Base-by-base conservation (phyloP, 768 basidiomycete species). In the Calocybe gangraenosa region DNA sequence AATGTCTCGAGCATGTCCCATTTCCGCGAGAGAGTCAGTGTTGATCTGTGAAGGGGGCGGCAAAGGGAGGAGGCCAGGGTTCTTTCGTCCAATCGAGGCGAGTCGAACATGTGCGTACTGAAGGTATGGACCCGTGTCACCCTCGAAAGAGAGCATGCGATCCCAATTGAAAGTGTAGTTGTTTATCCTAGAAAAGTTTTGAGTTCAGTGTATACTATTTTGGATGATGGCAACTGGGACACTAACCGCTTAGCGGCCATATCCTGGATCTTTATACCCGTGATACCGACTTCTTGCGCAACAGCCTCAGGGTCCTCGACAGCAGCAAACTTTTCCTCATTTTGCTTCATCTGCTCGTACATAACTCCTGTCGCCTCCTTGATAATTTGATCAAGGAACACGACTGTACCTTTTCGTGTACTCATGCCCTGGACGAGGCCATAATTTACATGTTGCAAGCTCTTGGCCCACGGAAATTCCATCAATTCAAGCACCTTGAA, bases 101-200 rank as follows among this genome's bases (percentile, higher is more conserved):
- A 97, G 73, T 15, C 94, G 89, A 55, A 93, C 93, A 67, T 96
- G 94, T 0, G 92, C 91, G 63, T 97, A 97, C 71, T 97, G 94
- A 20, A 97, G 81, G 70, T 96, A 97, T 0, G 92, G 91, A 1
- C 91, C 92, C 0, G 92, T 94, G 66, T 97, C 94, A 35, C 94
- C 94, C 64, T 96, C 92, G 64, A 95, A 96, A 25, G 91, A 92
- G 40, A 85, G 78, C 90, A 96, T 94, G 33, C 92, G 81, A 50
- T 88, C 81, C 84, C 90, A 90, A 65, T 92, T 88, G 69, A 96
- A 99, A 1, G 78, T 84, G 69, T 98, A 98, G 69, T 96, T 92
- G 67, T 93, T 94, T 61, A 96, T 87, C 49, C 93, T 95, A 52
- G 3, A 40, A 36, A 33, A 23, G 14, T 3, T 14, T 32, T 17